A percentile compares a stretch with the other conserved stretches of the same genome.
Evolutionary conservation across 2,329 filamentous ascomycete genomes (phyloP).

Genomic region (Tolypocladium endophyticum): DNA sequence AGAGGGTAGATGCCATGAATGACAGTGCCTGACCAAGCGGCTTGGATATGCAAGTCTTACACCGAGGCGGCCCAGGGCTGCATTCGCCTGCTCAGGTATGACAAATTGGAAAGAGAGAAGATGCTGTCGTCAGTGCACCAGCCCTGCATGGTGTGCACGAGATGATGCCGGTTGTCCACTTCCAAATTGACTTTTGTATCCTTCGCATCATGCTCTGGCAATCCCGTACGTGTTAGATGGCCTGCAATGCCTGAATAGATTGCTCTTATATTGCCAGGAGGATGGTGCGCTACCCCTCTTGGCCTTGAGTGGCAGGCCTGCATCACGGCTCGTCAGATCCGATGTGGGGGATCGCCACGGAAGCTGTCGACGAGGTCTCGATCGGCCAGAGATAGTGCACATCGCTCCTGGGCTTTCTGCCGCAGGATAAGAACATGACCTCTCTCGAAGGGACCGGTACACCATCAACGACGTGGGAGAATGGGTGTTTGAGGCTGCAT

Average conservation of each 20-base stretch:
- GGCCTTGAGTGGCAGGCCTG: background rate
- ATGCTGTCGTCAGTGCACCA: background rate
- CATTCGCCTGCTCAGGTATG: background rate
- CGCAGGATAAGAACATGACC: background rate
- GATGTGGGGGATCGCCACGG: background rate
- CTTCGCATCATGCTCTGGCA: background rate
- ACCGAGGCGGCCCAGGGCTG: background rate
- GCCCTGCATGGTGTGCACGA: background rate
- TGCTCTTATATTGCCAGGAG: background rate
- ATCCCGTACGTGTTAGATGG: background rate
- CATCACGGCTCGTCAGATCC: background rate
- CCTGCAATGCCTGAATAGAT: background rate
- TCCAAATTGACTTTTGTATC: background rate
- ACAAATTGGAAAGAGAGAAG: background rate
- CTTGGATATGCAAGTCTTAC: background rate
- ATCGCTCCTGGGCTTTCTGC: background rate
- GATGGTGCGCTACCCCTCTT: background rate
- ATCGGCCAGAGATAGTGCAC: background rate
- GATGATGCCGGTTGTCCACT: background rate
- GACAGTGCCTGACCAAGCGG: background rate
- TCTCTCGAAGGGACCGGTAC: background rate
- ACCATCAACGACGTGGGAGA: background rate
- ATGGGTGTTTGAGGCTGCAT: constrained; percentile 11
- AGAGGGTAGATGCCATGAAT: background rate
- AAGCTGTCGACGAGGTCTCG: background rate